A percentile compares a stretch with the other conserved stretches of the same genome.
phyloP scores from a whole-genome alignment of 768 basidiomycete species.

The Russula sp. region DNA sequence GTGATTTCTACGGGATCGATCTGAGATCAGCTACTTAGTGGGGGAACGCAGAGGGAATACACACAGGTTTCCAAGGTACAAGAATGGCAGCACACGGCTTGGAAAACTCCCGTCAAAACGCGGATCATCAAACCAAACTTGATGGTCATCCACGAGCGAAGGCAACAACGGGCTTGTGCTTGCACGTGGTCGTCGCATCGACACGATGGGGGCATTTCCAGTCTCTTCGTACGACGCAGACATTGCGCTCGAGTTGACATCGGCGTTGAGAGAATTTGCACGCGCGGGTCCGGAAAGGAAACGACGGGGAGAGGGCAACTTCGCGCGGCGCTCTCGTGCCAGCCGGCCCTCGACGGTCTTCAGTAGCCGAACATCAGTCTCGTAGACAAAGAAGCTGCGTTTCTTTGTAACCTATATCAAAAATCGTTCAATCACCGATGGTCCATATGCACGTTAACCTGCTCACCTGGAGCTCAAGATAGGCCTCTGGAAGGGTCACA shows the following conservation, averaged over 20 bases:
- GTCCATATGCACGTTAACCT: slow-evolving; percentile 20
- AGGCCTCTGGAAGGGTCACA: slow-evolving; percentile 77
- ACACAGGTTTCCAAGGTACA: slow-evolving; percentile 92
- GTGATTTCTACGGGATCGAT: slow-evolving; percentile 56
- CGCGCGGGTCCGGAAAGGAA: slow-evolving; percentile 6
- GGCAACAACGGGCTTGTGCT: slow-evolving; percentile 62
- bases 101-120: slow-evolving; percentile 96
- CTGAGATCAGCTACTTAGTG: slow-evolving; percentile 21
- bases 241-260: slow-evolving; percentile 24
- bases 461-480: slow-evolving; percentile 70
- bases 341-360: slow-evolving; percentile 57
- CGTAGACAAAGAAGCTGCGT: slow-evolving; percentile 90
- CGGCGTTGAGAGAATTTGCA: slow-evolving; percentile 3
- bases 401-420: slow-evolving; percentile 43
- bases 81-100: slow-evolving; percentile 82
- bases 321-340: slow-evolving; percentile 25
- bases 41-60: slow-evolving; percentile 30
- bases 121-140: slow-evolving; percentile 91
- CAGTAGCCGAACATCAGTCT: slow-evolving; percentile 66
- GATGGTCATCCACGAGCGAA: slow-evolving; percentile 60
- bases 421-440: background rate
- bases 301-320: slow-evolving; percentile 10
- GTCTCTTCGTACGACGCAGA: slow-evolving; percentile 26
- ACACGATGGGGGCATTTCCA: slow-evolving; percentile 6
- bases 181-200: slow-evolving; percentile 50